Percentiles rank a stretch among this genome's conserved stretches.
Conservation (phyloP, 169 alveolate genomes). For the Plasmodium vinckei region DNA sequence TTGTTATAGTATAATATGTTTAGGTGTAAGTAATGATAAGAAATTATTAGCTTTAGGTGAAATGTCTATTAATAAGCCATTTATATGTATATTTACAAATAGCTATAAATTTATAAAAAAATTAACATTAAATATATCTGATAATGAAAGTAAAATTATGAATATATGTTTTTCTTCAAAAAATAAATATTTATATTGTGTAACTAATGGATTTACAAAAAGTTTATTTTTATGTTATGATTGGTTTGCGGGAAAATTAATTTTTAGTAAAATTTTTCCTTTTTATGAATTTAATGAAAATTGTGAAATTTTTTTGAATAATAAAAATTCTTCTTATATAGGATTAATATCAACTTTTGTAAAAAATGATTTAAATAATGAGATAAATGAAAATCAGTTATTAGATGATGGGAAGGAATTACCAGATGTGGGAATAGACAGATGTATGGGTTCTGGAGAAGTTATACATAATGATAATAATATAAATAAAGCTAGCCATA, state of each 20-base stretch:
- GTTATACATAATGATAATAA: neutral
- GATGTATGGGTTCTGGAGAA: neutral
- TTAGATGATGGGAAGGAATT: neutral
- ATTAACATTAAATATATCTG: constrained; percentile 44
- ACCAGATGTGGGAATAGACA: neutral
- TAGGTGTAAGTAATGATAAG: constrained; percentile 61
- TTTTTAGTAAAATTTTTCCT: constrained; percentile 52
- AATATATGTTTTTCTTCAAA: constrained; percentile 54
- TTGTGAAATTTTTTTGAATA: constrained; percentile 51
- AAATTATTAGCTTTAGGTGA: constrained; percentile 69
- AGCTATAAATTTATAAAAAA: constrained; percentile 36
- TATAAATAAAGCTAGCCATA: neutral
- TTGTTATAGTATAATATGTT: constrained; percentile 66
- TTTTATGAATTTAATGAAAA: constrained; percentile 17
- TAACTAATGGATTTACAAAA: constrained; percentile 71
- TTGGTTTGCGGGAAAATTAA: constrained; percentile 57
- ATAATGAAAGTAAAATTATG: constrained; percentile 66
- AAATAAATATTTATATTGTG: constrained; percentile 68
- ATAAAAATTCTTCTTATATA: constrained; percentile 52
- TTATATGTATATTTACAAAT: constrained; percentile 36
- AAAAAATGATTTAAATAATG: neutral
- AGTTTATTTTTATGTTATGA: constrained; percentile 75
- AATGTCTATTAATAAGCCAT: constrained; percentile 54
- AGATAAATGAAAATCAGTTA: neutral
- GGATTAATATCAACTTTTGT: constrained; percentile 26